phyloP scores from a whole-genome alignment of 78 protist genomes.

The Cavenderia fasciculata region DNA sequence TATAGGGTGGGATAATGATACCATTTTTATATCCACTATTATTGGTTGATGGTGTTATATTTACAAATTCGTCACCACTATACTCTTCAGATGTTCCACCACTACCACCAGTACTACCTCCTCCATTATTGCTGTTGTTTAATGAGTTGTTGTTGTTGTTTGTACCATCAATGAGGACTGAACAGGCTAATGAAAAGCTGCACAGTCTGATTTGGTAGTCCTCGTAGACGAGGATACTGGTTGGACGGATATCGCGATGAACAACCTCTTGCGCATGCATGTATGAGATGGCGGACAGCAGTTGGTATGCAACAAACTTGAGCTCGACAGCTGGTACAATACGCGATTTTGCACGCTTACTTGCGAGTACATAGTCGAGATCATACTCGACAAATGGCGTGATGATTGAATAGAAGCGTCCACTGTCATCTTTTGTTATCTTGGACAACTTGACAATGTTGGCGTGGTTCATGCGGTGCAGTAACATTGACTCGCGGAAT shows the following conservation, averaged over 20 bases:
- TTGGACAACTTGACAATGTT: not conserved
- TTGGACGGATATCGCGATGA: conserved; percentile 40
- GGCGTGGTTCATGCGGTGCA: conserved; percentile 8
- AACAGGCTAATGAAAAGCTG: conserved; percentile 12
- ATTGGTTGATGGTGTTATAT: too few relatives aligned
- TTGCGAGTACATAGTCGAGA: conserved; percentile 32
- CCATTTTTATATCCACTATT: too few relatives aligned
- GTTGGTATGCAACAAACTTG: conserved; percentile 28
- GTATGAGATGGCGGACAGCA: not conserved
- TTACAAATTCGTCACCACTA: too few relatives aligned
- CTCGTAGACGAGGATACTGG: not conserved
- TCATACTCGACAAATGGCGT: conserved; percentile 49
- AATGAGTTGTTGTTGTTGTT: not conserved
- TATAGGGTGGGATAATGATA: not conserved
- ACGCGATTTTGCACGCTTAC: not conserved
- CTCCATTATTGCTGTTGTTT: too few relatives aligned
- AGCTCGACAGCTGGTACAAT: not conserved
- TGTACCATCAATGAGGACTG: not conserved
- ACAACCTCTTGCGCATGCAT: conserved; percentile 56
- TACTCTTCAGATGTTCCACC: too few relatives aligned
- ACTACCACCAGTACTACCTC: too few relatives aligned
- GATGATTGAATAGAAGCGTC: conserved; percentile 8
- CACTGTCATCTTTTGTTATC: conserved; percentile 54
- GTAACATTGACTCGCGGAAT: conserved; percentile 60
- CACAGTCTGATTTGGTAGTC: conserved; percentile 22